Evolutionary conservation across 129 eudicot genomes (phyloP).

Genomic region (Arctium minus): DNA sequence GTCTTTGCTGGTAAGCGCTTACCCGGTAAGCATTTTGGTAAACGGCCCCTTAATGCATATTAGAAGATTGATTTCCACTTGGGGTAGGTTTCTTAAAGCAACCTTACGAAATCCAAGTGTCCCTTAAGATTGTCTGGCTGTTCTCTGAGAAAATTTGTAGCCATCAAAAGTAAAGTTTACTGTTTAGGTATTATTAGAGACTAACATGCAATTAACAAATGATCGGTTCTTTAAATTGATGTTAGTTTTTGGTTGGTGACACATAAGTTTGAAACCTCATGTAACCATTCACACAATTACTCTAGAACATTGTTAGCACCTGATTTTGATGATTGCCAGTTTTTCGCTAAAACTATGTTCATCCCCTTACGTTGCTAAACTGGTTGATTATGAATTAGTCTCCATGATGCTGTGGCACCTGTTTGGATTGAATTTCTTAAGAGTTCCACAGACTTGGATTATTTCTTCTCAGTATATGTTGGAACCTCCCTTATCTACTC

Average conservation of each 20-base stretch:
- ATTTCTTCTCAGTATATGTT: neutral
- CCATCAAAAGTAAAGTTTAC: neutral
- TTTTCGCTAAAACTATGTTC: neutral
- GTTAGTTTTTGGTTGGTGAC: neutral
- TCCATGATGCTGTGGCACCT: neutral
- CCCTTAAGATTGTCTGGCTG: neutral
- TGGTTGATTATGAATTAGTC: neutral
- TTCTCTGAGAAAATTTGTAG: neutral
- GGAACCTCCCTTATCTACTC: neutral
- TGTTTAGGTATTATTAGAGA: neutral
- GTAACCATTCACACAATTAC: neutral
- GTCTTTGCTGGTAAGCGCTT: too few relatives aligned
- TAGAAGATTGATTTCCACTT: neutral
- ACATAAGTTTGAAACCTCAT: neutral
- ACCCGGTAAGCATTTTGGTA: too few relatives aligned
- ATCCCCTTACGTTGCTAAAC: neutral
- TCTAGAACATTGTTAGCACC: neutral
- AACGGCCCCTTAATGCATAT: neutral
- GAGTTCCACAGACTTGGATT: neutral
- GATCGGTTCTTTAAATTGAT: neutral
- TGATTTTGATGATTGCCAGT: neutral
- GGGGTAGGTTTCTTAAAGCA: neutral
- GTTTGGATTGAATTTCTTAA: neutral
- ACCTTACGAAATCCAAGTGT: neutral
- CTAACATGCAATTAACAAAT: neutral